These are phyloP conservation scores for Cyclocybe aegerita DNA, from an alignment of 768 basidiomycete genomes.

Conservation along the genomic window DNA sequence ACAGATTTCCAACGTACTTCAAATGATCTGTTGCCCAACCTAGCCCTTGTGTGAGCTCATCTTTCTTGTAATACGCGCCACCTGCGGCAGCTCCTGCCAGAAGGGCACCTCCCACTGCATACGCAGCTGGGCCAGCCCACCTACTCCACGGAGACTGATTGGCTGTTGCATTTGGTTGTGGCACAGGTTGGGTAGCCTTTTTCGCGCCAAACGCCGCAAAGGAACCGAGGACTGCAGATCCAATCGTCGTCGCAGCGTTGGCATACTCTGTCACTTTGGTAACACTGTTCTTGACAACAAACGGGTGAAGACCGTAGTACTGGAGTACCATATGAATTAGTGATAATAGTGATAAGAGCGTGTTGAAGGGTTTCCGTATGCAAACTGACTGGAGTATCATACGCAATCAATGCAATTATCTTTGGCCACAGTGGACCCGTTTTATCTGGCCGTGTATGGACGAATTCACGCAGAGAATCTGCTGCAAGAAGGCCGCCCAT, in stretches of 20 bases:
- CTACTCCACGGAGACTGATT: constrained; percentile 16
- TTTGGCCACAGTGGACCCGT: constrained; percentile 81
- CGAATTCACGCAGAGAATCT: constrained; percentile 76
- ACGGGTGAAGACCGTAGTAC: constrained; percentile 88
- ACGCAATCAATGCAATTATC: constrained; percentile 82
- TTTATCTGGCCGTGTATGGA: constrained; percentile 61
- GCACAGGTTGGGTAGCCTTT: constrained; percentile 32
- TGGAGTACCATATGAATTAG: constrained; percentile 26
- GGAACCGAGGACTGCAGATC: constrained; percentile 59
- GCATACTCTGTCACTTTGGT: constrained; percentile 75
- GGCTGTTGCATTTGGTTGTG: constrained; percentile 22
- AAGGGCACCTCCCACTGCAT: constrained; percentile 70
- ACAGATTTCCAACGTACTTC: constrained; percentile 83
- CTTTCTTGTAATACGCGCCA: constrained; percentile 78
- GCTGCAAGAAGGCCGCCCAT: constrained; percentile 93
- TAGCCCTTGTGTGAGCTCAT: constrained; percentile 70
- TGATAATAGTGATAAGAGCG: neutral
- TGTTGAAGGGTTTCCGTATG: neutral
- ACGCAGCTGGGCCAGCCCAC: constrained; percentile 36
- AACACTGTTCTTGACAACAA: constrained; percentile 81
- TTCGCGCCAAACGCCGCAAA: constrained; percentile 49
- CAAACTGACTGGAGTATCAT: constrained; percentile 81
- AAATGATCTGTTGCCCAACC: constrained; percentile 84
- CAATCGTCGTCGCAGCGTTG: constrained; percentile 61
- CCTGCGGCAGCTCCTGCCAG: constrained; percentile 84